Evolutionary conservation across 192 early-diverging fungal genomes (phyloP).

Genomic region (Coemansia nantahalensis): DNA sequence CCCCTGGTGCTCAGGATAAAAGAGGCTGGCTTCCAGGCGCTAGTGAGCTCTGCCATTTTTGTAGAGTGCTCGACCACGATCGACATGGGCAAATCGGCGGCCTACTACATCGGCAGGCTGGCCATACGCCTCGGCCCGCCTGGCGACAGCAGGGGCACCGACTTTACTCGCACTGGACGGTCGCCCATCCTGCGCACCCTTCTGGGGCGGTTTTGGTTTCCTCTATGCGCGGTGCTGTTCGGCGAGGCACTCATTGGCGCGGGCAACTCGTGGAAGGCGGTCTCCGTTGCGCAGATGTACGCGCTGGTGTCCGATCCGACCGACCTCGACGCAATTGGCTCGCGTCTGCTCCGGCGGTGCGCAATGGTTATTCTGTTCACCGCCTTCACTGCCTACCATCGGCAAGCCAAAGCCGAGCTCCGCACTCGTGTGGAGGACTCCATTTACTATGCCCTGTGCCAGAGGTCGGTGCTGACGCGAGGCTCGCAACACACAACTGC

Average conservation of each 20-base stretch:
- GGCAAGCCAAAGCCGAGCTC: not conserved
- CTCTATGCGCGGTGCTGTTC: not conserved
- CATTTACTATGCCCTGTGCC: slow-evolving; percentile 15
- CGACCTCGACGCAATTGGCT: not conserved
- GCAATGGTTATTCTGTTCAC: slow-evolving; percentile 2
- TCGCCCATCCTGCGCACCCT: slow-evolving; percentile 10
- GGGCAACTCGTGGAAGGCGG: slow-evolving; percentile 7
- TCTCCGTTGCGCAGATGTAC: slow-evolving; percentile 14
- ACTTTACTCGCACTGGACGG: not conserved
- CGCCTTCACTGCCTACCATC: slow-evolving; percentile 3
- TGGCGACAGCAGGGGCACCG: not conserved
- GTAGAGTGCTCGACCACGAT: not conserved
- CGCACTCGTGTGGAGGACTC: not conserved
- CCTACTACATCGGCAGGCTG: not conserved
- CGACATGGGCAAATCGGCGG: not conserved
- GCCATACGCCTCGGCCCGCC: not conserved
- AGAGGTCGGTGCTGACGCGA: slow-evolving; percentile 1
- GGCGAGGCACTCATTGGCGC: slow-evolving; percentile 9
- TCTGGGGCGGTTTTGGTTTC: not conserved
- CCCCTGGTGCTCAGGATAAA: not conserved
- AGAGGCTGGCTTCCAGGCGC: not conserved
- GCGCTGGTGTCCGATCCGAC: not conserved
- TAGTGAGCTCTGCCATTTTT: not conserved
- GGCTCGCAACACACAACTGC: slow-evolving; percentile 9
- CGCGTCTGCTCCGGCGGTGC: not conserved